Base-by-base conservation (phyloP, 495 filamentous ascomycete species). In the Haplographium delicatum region DNA sequence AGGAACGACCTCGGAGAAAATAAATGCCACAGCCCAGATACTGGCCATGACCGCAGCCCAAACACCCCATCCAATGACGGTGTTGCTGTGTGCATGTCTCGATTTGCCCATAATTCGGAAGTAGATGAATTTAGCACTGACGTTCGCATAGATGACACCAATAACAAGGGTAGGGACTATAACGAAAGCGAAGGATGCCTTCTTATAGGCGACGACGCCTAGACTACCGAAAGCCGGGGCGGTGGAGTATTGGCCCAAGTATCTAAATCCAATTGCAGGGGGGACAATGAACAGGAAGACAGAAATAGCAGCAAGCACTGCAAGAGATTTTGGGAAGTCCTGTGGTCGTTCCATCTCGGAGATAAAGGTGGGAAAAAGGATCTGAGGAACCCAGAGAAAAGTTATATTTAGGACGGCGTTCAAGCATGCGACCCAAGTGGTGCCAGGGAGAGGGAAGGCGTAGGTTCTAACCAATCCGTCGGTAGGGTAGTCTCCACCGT, bases 181-280 rank as follows among this genome's bases (percentile, higher is more conserved):
- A 15, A 86, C 84, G 53, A 89, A 73, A 1, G 84, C 84, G 59
- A 84, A 89, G 3, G 84, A 78, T 26, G 85, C 71, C 62, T 85
- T 87, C 30, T 59, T 59, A 26, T 55, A 59, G 16, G 47, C 42
- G 3, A 51, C 47, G 7, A 62, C 56, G 2, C 70, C 69, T 10
- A 81, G 60, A 52, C 66, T 72, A 13, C 68, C 68, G 53, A 82
- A 79, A 1, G 78, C 72, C 0, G 78, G 78, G 0, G 70, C 70
- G 0, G 68, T 67, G 24, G 74, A 62, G 25, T 67, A 70, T 43
- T 72, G 65, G 7, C 78, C 78, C 2, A 81, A 54, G 46, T 76
- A 80, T 2, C 65, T 61, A 65, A 79, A 82, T 8, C 71, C 65
- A 19, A 76, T 72, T 5, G 69, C 65, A 0, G 78, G 74, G 8